phyloP scores from a whole-genome alignment of 371 early-diverging fungal genomes.

The Zychaea mexicana region DNA sequence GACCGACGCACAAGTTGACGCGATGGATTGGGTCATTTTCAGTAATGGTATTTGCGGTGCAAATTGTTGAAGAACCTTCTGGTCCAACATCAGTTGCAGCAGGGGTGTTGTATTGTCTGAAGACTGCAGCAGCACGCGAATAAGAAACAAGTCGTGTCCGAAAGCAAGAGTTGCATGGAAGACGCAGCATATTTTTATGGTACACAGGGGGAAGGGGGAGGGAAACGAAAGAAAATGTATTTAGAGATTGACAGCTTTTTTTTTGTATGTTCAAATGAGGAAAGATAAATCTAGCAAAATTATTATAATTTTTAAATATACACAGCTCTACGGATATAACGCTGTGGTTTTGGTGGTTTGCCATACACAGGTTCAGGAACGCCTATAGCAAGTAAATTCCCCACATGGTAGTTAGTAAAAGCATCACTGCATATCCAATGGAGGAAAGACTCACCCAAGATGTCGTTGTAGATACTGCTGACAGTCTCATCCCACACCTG shows the following conservation, averaged over 20 bases:
- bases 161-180: background rate
- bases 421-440: background rate
- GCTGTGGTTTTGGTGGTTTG: conserved; percentile 56
- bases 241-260: background rate
- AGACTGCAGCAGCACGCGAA: background rate
- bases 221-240: background rate
- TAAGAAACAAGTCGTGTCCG: background rate
- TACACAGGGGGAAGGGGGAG: background rate
- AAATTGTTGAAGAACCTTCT: too few species aligned
- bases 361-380: conserved; percentile 59
- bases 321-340: conserved; percentile 53
- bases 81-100: background rate
- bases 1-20: conserved; percentile 79
- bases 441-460: conserved; percentile 44
- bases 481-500: conserved; percentile 76
- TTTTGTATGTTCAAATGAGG: conserved; percentile 3
- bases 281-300: conserved; percentile 11
- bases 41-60: conserved; percentile 8
- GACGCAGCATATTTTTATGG: background rate
- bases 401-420: too few species aligned
- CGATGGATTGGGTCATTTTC: conserved; percentile 53
- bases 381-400: conserved; percentile 8
- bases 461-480: conserved; percentile 66
- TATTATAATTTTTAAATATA: conserved; percentile 24
- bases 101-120: background rate